Conservation (phyloP, 2,329 filamentous ascomycete genomes). For the Claviceps monticola region DNA sequence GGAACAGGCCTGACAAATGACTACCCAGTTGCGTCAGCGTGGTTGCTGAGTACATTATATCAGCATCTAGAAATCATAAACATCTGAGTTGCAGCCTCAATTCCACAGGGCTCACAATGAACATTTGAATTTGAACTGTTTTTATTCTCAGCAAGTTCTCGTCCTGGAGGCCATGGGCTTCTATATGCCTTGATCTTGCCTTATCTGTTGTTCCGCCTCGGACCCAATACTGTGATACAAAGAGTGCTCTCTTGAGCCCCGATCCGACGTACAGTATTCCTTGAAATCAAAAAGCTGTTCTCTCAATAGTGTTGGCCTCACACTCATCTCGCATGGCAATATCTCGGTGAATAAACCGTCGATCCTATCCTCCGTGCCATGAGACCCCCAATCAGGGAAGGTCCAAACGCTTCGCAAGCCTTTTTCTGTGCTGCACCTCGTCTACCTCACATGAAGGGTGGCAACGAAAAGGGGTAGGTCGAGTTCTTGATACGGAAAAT, state of each 20-base stretch:
- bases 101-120: too few species aligned
- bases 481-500: constrained; percentile 91
- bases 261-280: background rate
- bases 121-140: too few species aligned
- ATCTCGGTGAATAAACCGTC: constrained; percentile 1
- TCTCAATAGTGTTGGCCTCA: background rate
- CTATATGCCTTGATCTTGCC: background rate
- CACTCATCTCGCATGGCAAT: background rate
- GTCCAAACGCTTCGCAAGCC: background rate
- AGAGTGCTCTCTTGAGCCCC: background rate
- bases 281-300: background rate
- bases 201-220: background rate
- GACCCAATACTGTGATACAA: background rate
- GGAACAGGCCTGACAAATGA: too few species aligned
- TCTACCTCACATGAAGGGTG: constrained; percentile 56
- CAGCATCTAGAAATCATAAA: too few species aligned
- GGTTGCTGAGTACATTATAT: too few species aligned
- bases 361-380: too few species aligned
- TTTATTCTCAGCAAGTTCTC: too few species aligned
- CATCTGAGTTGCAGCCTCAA: too few species aligned
- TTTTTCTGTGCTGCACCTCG: background rate
- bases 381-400: too few species aligned
- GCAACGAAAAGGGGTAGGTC: constrained; percentile 86
- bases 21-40: too few species aligned
- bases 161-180: too few species aligned